Evolutionary conservation across 371 early-diverging fungal species (phyloP), one percentile per base, ranked within the genome.

Genomic region (Gilbertella persicaria): DNA sequence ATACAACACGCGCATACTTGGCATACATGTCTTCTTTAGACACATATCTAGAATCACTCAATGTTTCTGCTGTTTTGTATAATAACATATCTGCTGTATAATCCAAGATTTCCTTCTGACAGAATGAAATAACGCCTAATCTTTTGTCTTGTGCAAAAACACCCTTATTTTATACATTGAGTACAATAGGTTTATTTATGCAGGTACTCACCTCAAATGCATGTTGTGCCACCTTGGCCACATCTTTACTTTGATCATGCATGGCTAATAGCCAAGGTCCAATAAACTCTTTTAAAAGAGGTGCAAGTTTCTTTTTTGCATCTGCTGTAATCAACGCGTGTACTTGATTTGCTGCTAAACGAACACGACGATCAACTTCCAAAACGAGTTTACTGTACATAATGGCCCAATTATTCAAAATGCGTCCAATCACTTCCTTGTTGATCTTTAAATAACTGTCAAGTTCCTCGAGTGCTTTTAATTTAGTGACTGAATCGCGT

Each of bases 381-480:
- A 84, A 69, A 10, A 78, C 74, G 17, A 85, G 47, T 47, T 84
- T 85, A 44, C 58, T 67, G 53, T 80, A 88, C 25, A 83, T 42
- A 37, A 61, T 61, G 26, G 67, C 78, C 78, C 78, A 77, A 23
- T 55, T 58, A 5, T 69, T 39, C 17, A 69, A 35, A 17, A 78
- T 55, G 12, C 50, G 25, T 4, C 54, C 23, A 33, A 69, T 62
- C 8, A 61, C 72, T 19, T 49, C 50, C 5, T 69, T 64, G 45
- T 79, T 68, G 5, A 50, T 59, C 45, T 73, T 71, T 16, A 86
- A 53, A 66, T 82, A 82, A 12, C 55, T 55, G 33, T 80, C 74
- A 10, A 86, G 53, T 47, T 88, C 89, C 29, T 87, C 85, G 29
- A 88, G 69, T n/a, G 89, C 86, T 41, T 83, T 80, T 25, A 86